Evolutionary conservation across 257 asterid species (phyloP).

Genomic region (Forsythia viridissima): DNA sequence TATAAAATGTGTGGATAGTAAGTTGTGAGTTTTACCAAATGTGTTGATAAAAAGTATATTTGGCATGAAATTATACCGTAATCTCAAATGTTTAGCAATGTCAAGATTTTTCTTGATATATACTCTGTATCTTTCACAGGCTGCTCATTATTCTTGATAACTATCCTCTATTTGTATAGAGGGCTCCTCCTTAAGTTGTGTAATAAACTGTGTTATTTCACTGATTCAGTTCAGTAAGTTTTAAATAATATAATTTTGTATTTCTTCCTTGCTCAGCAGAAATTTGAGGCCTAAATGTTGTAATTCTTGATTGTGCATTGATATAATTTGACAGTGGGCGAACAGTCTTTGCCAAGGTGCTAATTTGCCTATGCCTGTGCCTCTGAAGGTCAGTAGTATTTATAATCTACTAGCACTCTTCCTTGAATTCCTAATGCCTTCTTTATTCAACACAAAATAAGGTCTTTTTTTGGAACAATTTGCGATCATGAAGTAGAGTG

Average conservation of each 20-base stretch:
- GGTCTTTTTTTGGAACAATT: background rate
- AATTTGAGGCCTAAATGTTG: too few species aligned
- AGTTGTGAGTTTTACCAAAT: too few species aligned
- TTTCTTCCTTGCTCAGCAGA: too few species aligned
- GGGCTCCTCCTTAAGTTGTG: background rate
- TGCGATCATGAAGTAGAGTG: background rate
- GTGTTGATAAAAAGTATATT: too few species aligned
- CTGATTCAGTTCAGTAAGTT: background rate
- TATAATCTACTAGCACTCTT: background rate
- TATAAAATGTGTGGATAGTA: too few species aligned
- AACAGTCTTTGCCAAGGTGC: constrained; percentile 94
- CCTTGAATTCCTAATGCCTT: background rate
- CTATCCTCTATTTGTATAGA: too few species aligned
- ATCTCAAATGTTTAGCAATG: background rate
- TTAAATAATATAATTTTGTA: background rate
- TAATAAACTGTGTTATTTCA: background rate
- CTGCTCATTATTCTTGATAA: background rate
- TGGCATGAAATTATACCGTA: background rate
- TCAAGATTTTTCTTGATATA: background rate
- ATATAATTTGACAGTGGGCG: constrained; percentile 69
- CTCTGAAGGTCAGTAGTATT: constrained; percentile 63
- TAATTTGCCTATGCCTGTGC: constrained; percentile 79
- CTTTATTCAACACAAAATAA: background rate
- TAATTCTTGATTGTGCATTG: background rate
- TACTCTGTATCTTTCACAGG: too few species aligned